These are phyloP conservation scores for Comarum palustre DNA, from an alignment of 306 rosid genomes.

Conservation along the genomic window DNA sequence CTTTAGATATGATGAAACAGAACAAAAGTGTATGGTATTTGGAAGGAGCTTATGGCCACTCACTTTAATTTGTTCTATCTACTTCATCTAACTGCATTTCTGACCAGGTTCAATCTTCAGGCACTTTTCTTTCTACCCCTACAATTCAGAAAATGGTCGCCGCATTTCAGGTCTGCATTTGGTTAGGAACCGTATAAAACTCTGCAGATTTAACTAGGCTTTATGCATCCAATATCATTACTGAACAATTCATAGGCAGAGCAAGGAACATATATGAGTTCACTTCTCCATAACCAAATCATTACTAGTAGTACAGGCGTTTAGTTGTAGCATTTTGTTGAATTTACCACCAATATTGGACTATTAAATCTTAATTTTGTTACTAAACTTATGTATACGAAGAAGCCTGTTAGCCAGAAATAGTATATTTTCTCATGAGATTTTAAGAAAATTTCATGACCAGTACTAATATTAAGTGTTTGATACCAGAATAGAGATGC, in stretches of 20 bases:
- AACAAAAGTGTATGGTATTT: not conserved
- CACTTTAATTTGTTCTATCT: not conserved
- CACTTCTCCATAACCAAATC: not conserved
- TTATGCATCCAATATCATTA: too few relatives aligned
- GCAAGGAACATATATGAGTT: too few relatives aligned
- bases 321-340: too few relatives aligned
- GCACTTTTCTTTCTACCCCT: not conserved
- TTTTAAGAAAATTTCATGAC: not conserved
- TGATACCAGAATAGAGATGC: too few relatives aligned
- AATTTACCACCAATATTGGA: not conserved
- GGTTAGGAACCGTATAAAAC: not conserved
- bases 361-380: too few relatives aligned
- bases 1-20: not conserved
- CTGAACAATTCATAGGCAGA: too few relatives aligned
- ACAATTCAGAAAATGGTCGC: not conserved
- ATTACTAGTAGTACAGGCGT: not conserved
- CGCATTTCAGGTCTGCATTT: not conserved
- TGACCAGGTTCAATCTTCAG: conserved; percentile 18
- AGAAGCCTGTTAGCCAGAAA: not conserved
- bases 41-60: not conserved
- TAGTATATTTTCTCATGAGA: not conserved
- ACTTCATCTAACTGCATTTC: conserved; percentile 13
- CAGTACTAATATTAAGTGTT: too few relatives aligned
- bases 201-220: not conserved
- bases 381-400: not conserved